Percentiles rank a stretch among this genome's conserved stretches.
These are phyloP conservation scores for Puccinia polysora DNA, from an alignment of 1,284 basidiomycete genomes.

Conservation along the genomic window DNA sequence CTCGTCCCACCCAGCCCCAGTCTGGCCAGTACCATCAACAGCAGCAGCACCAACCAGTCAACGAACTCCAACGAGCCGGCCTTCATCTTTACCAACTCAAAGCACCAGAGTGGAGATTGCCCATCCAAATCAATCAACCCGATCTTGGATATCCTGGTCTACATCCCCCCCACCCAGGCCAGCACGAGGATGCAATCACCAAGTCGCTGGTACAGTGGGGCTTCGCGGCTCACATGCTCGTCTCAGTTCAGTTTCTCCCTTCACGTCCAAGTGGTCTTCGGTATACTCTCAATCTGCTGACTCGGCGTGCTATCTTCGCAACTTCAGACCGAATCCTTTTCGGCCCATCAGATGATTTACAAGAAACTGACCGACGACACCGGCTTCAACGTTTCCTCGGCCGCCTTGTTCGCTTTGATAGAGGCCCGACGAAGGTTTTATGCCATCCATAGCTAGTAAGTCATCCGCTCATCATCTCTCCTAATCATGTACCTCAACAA, in stretches of 20 bases:
- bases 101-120: conserved; percentile 41
- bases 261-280: background rate
- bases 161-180: conserved; percentile 72
- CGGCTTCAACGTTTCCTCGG: conserved; percentile 57
- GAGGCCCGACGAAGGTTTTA: conserved; percentile 57
- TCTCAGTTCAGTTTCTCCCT: conserved; percentile 59
- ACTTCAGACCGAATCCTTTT: conserved; percentile 59
- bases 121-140: conserved; percentile 39
- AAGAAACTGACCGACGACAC: conserved; percentile 54
- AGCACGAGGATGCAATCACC: conserved; percentile 78
- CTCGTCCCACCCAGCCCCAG: background rate
- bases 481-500: background rate
- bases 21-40: background rate
- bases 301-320: conserved; percentile 51
- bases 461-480: background rate
- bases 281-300: conserved; percentile 35
- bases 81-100: conserved; percentile 26
- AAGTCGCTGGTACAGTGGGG: conserved; percentile 74
- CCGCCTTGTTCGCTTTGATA: conserved; percentile 71
- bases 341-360: conserved; percentile 59
- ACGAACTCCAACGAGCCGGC: background rate
- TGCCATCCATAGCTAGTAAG: conserved; percentile 38
- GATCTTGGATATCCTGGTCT: conserved; percentile 70
- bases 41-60: background rate
- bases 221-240: conserved; percentile 61